Conservation (phyloP, 805 yeast species). For the Candida cerambycidarum region DNA sequence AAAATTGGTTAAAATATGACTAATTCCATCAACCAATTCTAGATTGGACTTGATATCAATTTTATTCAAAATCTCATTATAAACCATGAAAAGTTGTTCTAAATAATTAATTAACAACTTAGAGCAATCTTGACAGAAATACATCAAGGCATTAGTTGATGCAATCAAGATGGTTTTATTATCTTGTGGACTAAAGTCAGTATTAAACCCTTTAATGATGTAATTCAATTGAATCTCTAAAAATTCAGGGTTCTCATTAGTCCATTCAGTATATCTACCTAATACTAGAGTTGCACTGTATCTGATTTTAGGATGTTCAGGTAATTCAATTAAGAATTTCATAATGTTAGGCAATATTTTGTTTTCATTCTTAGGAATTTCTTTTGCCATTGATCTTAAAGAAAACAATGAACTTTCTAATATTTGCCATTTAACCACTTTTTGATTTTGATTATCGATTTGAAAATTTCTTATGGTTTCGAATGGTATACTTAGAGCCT, state of each 20-base stretch:
- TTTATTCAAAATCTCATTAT: slow-evolving; percentile 49
- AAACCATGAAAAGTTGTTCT: slow-evolving; percentile 74
- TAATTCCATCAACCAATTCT: slow-evolving; percentile 87
- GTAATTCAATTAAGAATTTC: slow-evolving; percentile 65
- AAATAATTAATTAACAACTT: slow-evolving; percentile 59
- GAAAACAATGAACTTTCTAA: slow-evolving; percentile 89
- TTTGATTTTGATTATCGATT: slow-evolving; percentile 20
- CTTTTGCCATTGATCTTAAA: slow-evolving; percentile 93
- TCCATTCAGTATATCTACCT: slow-evolving; percentile 97
- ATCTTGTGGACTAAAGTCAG: slow-evolving; percentile 11
- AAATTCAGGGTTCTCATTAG: slow-evolving; percentile 78
- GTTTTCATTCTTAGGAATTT: slow-evolving; percentile 67
- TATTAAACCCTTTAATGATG: slow-evolving; percentile 70
- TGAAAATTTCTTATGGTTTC: slow-evolving; percentile 48
- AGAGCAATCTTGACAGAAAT: slow-evolving; percentile 90
- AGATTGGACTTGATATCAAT: slow-evolving; percentile 69
- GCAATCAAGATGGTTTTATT: slow-evolving; percentile 66
- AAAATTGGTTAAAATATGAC: slow-evolving; percentile 71
- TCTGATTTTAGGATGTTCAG: slow-evolving; percentile 82
- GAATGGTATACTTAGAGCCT: slow-evolving; percentile 71
- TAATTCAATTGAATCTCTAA: slow-evolving; percentile 82
- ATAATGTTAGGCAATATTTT: slow-evolving; percentile 72
- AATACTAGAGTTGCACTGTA: slow-evolving; percentile 91
- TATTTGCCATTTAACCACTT: slow-evolving; percentile 63
- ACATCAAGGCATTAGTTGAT: slow-evolving; percentile 91